phyloP scores from a whole-genome alignment of 208 protist species.

The Acanthamoeba sp. region DNA sequence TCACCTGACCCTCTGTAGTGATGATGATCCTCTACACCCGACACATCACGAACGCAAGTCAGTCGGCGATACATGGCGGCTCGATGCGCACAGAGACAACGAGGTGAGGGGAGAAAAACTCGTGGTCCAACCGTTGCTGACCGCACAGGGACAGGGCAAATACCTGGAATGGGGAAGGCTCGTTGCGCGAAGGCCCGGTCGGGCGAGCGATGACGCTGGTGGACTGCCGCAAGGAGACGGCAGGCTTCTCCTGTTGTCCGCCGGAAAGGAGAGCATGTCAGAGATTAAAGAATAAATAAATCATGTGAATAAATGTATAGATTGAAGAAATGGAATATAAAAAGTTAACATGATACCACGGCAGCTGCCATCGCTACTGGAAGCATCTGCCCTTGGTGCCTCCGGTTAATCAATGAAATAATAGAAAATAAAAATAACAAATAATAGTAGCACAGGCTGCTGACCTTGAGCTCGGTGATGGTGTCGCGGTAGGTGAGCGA shows the following conservation, averaged over 20 bases:
- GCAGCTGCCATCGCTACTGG: too few species aligned
- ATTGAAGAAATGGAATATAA: constrained; percentile 5
- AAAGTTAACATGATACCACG: too few species aligned
- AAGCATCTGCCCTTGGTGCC: too few species aligned
- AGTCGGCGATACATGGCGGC: too few species aligned
- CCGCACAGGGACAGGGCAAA: background rate
- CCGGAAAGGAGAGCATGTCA: background rate
- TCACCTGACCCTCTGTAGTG: constrained; percentile 8
- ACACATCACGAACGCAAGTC: background rate
- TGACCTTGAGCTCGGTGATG: constrained; percentile 50
- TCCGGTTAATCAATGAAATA: background rate
- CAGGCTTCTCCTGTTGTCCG: constrained; percentile 8
- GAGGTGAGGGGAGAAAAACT: too few species aligned
- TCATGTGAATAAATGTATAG: background rate
- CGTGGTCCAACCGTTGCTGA: background rate
- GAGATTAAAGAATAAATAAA: background rate
- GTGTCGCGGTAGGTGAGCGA: constrained; percentile 18
- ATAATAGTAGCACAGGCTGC: too few species aligned
- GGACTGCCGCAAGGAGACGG: constrained; percentile 24
- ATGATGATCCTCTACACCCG: constrained; percentile 26
- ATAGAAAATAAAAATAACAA: background rate
- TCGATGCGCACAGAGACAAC: too few species aligned
- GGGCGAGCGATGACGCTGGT: background rate
- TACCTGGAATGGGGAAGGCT: constrained; percentile 8
- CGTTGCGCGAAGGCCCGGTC: background rate